Evolutionary conservation across 805 yeast genomes (phyloP), one percentile per base, ranked within the genome.

Genomic region (Hanseniaspora mollemarum): DNA sequence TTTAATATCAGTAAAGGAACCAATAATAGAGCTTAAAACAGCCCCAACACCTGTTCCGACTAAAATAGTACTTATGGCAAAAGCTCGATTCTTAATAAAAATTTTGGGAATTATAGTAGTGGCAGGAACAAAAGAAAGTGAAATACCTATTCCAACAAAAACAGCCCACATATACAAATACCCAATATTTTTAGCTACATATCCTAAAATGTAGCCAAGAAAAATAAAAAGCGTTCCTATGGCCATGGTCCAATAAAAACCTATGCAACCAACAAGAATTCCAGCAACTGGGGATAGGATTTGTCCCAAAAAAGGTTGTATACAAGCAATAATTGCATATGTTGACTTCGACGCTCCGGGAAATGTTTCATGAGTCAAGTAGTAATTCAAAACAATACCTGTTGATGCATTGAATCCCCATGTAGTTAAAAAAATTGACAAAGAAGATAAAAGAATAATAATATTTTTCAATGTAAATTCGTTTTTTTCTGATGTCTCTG

Each of bases 391-490:
- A 56, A 78, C 80, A 4, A 83, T 72, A 26, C 86, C 81, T 59
- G 72, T 83, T 2, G 80, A 82, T 6, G 67, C 63, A 55, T 81
- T 81, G 55, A 82, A 74, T 15, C 92, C 92, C 88, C 90, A 83
- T 0, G 85, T 75, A 35, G 74, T 69, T 55, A 78, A 73, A 61
- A 77, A 76, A 37, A 77, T 65, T 3, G 77, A 46, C 26, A 71
- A 65, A 3, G 45, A 25, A 18, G 33, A 40, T 13, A 40, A 9
- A 10, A 48, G 28, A 19, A 48, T 37, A 12, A 22, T 26, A 2
- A 31, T 32, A 29, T 48, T 48, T 24, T 40, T 40, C 6, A 48
- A 13, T 4, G 51, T 48, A 18, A 48, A 48, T 33, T 48, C 51
- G 13, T 39, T n/a, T 39, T 39, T 25, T 8, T 24, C 19, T 25